These are phyloP conservation scores for Cicer chorassanicum DNA, from an alignment of 306 rosid genomes.

Conservation along the genomic window DNA sequence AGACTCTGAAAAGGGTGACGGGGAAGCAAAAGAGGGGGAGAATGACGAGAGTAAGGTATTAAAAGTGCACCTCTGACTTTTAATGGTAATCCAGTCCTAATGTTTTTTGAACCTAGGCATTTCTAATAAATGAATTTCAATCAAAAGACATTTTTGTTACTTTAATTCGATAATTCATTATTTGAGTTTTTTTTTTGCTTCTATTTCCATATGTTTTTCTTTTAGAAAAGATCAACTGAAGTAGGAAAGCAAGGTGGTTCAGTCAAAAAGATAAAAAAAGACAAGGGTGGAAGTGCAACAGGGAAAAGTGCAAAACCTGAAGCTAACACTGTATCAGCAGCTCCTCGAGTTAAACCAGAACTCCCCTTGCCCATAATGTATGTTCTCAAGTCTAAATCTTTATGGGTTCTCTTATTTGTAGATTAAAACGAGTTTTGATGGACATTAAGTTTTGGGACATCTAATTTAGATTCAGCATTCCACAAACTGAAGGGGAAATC, in stretches of 20 bases:
- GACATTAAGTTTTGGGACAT: background rate
- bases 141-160: background rate
- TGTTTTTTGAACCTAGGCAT: constrained; percentile 22
- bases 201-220: constrained; percentile 37
- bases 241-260: constrained; percentile 90
- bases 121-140: constrained; percentile 1
- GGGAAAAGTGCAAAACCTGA: constrained; percentile 78
- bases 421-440: background rate
- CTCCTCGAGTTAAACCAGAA: constrained; percentile 94
- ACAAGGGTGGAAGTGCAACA: constrained; percentile 73
- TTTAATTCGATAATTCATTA: constrained; percentile 10
- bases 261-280: constrained; percentile 86
- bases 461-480: background rate
- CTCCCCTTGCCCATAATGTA: constrained; percentile 87
- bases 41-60: constrained; percentile 84
- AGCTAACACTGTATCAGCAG: constrained; percentile 57
- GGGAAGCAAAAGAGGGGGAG: constrained; percentile 84
- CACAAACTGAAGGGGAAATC: constrained; percentile 1
- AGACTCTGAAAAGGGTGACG: constrained; percentile 90
- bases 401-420: background rate
- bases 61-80: constrained; percentile 9
- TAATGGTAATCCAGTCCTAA: constrained; percentile 3
- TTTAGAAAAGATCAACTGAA: constrained; percentile 83
- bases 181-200: constrained; percentile 38
- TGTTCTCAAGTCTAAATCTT: constrained; percentile 44